These are phyloP conservation scores for Xylaria telfairii DNA, from an alignment of 495 filamentous ascomycete genomes.

Conservation along the genomic window DNA sequence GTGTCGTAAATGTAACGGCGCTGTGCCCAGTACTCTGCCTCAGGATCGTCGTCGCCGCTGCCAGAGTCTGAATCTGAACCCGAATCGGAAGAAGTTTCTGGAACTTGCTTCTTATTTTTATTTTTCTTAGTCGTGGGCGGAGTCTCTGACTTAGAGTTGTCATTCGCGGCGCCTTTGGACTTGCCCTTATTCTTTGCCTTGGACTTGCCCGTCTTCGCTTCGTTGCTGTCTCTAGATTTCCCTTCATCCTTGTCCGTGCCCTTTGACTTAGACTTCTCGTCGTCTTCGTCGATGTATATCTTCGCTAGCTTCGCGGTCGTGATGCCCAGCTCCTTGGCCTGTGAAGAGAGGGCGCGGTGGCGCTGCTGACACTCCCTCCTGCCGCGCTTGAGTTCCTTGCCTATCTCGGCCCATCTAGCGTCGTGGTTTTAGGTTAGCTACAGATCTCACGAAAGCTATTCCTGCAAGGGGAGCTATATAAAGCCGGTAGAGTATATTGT, in stretches of 20 bases:
- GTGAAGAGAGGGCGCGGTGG: conserved; percentile 20
- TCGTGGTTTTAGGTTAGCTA: background rate
- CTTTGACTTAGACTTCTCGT: background rate
- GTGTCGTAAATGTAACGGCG: conserved; percentile 20
- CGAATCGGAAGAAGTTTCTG: background rate
- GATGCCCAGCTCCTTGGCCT: conserved; percentile 20
- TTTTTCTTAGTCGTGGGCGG: conserved; percentile 14
- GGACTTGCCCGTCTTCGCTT: background rate
- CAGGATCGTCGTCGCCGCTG: background rate
- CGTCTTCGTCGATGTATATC: conserved; percentile 19
- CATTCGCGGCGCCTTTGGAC: background rate
- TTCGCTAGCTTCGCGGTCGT: conserved; percentile 18
- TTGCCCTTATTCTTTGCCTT: background rate
- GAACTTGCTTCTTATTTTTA: background rate
- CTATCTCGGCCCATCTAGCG: conserved; percentile 30
- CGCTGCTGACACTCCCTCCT: conserved; percentile 33
- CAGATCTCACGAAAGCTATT: background rate
- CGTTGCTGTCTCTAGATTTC: background rate
- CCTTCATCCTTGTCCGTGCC: background rate
- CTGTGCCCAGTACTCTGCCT: conserved; percentile 10
- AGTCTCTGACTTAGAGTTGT: background rate
- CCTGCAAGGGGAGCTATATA: background rate
- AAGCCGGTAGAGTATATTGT: background rate
- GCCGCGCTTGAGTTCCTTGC: conserved; percentile 18
- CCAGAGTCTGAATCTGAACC: background rate